Percentiles rank a stretch among this genome's conserved stretches.
These are phyloP conservation scores for Leptographium flavum DNA, from an alignment of 2,329 filamentous ascomycete species.

Conservation along the genomic window DNA sequence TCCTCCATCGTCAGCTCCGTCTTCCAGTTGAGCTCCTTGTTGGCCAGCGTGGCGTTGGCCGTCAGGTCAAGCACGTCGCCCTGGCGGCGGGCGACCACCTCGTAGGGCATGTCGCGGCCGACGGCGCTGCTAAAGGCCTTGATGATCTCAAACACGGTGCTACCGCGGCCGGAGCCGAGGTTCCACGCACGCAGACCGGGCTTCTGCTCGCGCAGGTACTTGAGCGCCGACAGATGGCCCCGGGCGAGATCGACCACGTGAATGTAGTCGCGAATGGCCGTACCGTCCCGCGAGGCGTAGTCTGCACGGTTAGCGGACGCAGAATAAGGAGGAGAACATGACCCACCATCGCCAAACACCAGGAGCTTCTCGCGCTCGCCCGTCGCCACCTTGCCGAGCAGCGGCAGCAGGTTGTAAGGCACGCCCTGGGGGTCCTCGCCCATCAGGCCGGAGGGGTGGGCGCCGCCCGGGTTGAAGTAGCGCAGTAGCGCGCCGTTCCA, in stretches of 20 bases:
- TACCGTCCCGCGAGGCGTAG: conserved; percentile 81
- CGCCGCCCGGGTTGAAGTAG: conserved; percentile 96
- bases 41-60: conserved; percentile 76
- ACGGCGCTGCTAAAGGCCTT: conserved; percentile 83
- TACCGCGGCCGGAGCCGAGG: conserved; percentile 83
- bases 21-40: conserved; percentile 84
- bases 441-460: conserved; percentile 92
- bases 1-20: conserved; percentile 82
- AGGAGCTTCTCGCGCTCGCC: conserved; percentile 88
- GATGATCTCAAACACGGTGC: conserved; percentile 95
- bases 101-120: conserved; percentile 72
- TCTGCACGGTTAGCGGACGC: conserved; percentile 36
- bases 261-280: conserved; percentile 95
- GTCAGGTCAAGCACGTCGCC: conserved; percentile 94
- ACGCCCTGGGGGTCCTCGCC: conserved; percentile 94
- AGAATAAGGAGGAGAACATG: not conserved
- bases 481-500: conserved; percentile 90
- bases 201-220: conserved; percentile 70
- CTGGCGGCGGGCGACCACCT: conserved; percentile 66
- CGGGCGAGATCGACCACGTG: conserved; percentile 82
- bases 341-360: conserved; percentile 81
- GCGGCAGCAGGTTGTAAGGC: conserved; percentile 86
- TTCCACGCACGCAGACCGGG: conserved; percentile 96
- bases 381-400: conserved; percentile 90
- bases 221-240: conserved; percentile 78